phyloP scores from a whole-genome alignment of 208 protist species.

The Trypanosoma grayi region DNA sequence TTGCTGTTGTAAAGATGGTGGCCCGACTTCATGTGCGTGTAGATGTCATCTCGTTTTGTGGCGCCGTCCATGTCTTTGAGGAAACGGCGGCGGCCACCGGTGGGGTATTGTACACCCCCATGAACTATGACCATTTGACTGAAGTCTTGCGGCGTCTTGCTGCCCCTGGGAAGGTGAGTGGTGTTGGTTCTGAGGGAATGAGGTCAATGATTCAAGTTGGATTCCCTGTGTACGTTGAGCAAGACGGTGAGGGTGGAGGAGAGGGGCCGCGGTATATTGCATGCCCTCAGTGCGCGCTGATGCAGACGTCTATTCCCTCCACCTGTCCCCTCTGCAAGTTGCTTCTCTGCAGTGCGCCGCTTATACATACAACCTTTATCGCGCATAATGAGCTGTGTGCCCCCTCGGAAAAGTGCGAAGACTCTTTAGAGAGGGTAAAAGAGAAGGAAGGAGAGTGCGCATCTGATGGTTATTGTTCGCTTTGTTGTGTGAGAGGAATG shows the following conservation, averaged over 20 bases:
- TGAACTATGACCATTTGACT: constrained; percentile 77
- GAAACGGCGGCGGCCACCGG: constrained; percentile 48
- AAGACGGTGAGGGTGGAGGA: constrained; percentile 5
- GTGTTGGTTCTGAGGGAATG: constrained; percentile 10
- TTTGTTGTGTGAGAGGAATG: constrained; percentile 9
- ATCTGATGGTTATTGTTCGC: constrained; percentile 5
- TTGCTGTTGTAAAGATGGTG: constrained; percentile 53
- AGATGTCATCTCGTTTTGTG: constrained; percentile 68
- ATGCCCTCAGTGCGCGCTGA: constrained; percentile 77
- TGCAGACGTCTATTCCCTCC: constrained; percentile 65
- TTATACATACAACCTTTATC: constrained; percentile 65
- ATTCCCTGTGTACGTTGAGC: constrained; percentile 51
- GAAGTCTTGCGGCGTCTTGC: constrained; percentile 50
- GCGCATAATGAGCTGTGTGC: constrained; percentile 61
- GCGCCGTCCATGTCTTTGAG: constrained; percentile 82
- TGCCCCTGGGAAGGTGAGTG: constrained; percentile 12
- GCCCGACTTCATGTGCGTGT: constrained; percentile 43
- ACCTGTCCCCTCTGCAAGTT: constrained; percentile 76
- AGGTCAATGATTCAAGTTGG: constrained; percentile 56
- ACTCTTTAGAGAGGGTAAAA: not conserved
- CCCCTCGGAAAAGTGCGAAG: constrained; percentile 16
- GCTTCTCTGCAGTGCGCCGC: constrained; percentile 65
- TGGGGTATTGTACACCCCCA: constrained; percentile 61
- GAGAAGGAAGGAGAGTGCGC: not conserved
- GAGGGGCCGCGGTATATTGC: constrained; percentile 31